phyloP scores from a whole-genome alignment of 176 grass and related monocot species.

The Carex kokanica region DNA sequence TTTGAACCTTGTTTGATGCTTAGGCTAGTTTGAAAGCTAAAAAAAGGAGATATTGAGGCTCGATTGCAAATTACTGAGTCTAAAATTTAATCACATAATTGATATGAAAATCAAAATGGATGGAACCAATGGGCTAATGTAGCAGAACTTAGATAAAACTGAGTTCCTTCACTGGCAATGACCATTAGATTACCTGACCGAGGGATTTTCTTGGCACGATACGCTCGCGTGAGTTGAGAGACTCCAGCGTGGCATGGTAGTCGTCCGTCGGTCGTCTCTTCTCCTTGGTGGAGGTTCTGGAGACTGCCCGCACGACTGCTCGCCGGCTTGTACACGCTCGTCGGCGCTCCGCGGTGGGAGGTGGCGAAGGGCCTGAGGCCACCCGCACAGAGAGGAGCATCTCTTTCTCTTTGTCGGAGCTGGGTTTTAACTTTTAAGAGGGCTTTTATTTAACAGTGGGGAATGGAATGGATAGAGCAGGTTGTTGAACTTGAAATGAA shows the following conservation, averaged over 20 bases:
- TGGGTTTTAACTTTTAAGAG: slow-evolving; percentile 27
- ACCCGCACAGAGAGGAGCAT: slow-evolving; percentile 26
- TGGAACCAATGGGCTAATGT: background rate
- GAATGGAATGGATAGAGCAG: background rate
- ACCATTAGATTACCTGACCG: slow-evolving; percentile 51
- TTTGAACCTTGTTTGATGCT: background rate
- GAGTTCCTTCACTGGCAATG: background rate
- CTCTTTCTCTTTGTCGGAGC: background rate
- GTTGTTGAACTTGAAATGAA: background rate
- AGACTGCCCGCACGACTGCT: background rate
- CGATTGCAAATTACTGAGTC: background rate
- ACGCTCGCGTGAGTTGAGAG: slow-evolving; percentile 80
- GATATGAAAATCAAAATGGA: too few relatives aligned
- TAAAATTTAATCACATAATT: background rate
- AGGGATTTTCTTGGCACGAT: slow-evolving; percentile 77
- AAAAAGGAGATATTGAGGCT: background rate
- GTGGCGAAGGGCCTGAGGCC: slow-evolving; percentile 13
- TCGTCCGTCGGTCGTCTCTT: slow-evolving; percentile 31
- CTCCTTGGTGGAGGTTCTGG: too few relatives aligned
- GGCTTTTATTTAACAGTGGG: slow-evolving; percentile 8
- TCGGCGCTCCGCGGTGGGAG: slow-evolving; percentile 11
- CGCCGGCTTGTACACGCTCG: background rate
- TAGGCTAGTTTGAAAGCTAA: background rate
- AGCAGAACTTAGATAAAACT: background rate
- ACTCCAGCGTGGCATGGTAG: slow-evolving; percentile 70